Evolutionary conservation across 2,329 filamentous ascomycete genomes (phyloP).

Genomic region (Alternaria metachromatica): DNA sequence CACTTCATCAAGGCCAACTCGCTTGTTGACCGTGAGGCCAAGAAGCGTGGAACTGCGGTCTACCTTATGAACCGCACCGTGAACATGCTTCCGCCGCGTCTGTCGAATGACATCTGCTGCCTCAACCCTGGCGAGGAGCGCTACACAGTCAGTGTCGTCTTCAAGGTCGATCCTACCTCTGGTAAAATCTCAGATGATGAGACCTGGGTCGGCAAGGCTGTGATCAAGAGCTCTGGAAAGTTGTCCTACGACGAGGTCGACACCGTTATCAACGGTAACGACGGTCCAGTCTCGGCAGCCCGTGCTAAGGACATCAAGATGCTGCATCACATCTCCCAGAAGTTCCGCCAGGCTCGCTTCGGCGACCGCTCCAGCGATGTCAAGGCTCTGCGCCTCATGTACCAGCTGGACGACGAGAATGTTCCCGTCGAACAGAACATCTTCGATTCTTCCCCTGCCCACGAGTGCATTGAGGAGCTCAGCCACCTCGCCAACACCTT

Average conservation of each 20-base stretch:
- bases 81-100: slow-evolving; percentile 84
- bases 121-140: slow-evolving; percentile 86
- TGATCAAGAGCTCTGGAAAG: slow-evolving; percentile 90
- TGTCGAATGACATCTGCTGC: slow-evolving; percentile 87
- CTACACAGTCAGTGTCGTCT: slow-evolving; percentile 89
- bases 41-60: slow-evolving; percentile 95
- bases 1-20: slow-evolving; percentile 98
- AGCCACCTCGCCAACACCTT: slow-evolving; percentile 91
- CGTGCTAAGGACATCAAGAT: slow-evolving; percentile 79
- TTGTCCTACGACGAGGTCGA: slow-evolving; percentile 87
- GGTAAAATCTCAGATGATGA: slow-evolving; percentile 83
- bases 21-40: slow-evolving; percentile 93
- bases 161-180: slow-evolving; percentile 83
- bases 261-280: slow-evolving; percentile 72
- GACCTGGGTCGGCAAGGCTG: slow-evolving; percentile 90
- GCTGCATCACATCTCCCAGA: slow-evolving; percentile 80
- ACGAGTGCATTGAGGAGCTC: slow-evolving; percentile 94
- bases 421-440: slow-evolving; percentile 96
- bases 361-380: slow-evolving; percentile 80
- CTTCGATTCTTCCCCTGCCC: slow-evolving; percentile 86
- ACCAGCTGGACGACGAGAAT: slow-evolving; percentile 97
- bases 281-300: slow-evolving; percentile 69
- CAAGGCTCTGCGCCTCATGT: slow-evolving; percentile 84
- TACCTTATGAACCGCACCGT: slow-evolving; percentile 90
- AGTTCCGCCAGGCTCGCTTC: slow-evolving; percentile 88